phyloP scores from a whole-genome alignment of 2,329 filamentous ascomycete species.

The Paecilomyces sp. region DNA sequence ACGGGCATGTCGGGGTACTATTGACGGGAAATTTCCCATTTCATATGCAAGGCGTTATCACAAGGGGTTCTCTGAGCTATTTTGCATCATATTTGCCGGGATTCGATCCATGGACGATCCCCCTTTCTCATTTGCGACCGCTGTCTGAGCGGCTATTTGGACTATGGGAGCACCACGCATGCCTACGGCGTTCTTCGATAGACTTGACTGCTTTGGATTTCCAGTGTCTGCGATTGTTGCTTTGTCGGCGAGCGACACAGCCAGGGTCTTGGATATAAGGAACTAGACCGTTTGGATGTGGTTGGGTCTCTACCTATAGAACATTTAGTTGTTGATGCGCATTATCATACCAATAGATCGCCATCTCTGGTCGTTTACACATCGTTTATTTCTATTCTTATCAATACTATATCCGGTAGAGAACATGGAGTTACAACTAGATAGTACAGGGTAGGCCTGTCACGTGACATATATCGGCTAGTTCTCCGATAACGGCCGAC shows the following conservation, averaged over 20 bases:
- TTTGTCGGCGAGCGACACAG: not conserved
- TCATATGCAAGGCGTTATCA: constrained; percentile 20
- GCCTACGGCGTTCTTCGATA: not conserved
- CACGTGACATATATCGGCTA: not conserved
- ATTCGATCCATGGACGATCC: constrained; percentile 1
- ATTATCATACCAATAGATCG: not conserved
- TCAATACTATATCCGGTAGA: not conserved
- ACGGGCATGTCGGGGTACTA: not conserved
- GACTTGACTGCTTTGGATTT: not conserved
- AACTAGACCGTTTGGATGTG: not conserved
- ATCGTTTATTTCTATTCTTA: not conserved
- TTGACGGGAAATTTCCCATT: not conserved
- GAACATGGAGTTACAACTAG: not conserved
- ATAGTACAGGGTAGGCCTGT: not conserved
- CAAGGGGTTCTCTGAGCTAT: constrained; percentile 12
- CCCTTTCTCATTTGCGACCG: not conserved
- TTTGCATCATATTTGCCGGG: constrained; percentile 9
- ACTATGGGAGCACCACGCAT: not conserved
- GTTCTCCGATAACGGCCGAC: not conserved
- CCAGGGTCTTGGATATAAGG: not conserved
- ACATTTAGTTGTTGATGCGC: not conserved
- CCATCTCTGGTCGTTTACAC: not conserved
- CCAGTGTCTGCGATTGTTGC: not conserved
- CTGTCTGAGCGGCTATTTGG: not conserved
- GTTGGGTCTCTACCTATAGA: not conserved